Evolutionary conservation across 495 filamentous ascomycete genomes (phyloP).

Genomic region (Chaetomidium leptoderma): DNA sequence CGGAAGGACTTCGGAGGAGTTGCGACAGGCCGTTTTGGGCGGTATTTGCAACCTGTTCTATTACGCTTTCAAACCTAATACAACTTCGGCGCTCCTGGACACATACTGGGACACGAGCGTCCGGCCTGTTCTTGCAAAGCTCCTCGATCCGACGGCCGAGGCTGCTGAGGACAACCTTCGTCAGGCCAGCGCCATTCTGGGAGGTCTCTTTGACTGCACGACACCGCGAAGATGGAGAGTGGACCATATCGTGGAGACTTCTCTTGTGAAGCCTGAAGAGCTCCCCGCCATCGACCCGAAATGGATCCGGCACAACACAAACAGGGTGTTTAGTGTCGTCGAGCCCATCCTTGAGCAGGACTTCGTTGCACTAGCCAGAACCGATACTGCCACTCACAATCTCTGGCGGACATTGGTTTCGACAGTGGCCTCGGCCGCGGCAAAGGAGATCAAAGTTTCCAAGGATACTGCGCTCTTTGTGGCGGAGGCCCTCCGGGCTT

Average conservation of each 20-base stretch:
- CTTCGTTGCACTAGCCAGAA: slow-evolving; percentile 46
- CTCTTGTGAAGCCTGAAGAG: slow-evolving; percentile 60
- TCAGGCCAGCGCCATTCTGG: slow-evolving; percentile 60
- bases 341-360: slow-evolving; percentile 57
- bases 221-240: slow-evolving; percentile 68
- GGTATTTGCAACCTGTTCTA: slow-evolving; percentile 79
- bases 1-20: slow-evolving; percentile 52
- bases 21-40: slow-evolving; percentile 57
- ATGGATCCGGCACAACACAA: slow-evolving; percentile 75
- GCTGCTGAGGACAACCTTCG: slow-evolving; percentile 36
- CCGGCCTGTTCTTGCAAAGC: slow-evolving; percentile 46
- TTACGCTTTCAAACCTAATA: slow-evolving; percentile 73
- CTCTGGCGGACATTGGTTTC: slow-evolving; percentile 68
- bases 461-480: slow-evolving; percentile 75
- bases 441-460: slow-evolving; percentile 86
- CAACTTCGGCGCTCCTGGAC: slow-evolving; percentile 58
- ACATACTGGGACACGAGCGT: slow-evolving; percentile 77
- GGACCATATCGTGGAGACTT: slow-evolving; percentile 57
- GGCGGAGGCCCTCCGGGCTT: slow-evolving; percentile 60
- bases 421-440: slow-evolving; percentile 70
- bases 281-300: slow-evolving; percentile 74
- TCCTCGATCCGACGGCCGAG: slow-evolving; percentile 33
- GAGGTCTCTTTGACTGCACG: slow-evolving; percentile 62
- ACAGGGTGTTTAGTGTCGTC: slow-evolving; percentile 57
- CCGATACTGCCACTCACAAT: slow-evolving; percentile 45